Base-by-base conservation (phyloP, 352 stramenopile genomes). In the Phytopythium kandeliae region DNA sequence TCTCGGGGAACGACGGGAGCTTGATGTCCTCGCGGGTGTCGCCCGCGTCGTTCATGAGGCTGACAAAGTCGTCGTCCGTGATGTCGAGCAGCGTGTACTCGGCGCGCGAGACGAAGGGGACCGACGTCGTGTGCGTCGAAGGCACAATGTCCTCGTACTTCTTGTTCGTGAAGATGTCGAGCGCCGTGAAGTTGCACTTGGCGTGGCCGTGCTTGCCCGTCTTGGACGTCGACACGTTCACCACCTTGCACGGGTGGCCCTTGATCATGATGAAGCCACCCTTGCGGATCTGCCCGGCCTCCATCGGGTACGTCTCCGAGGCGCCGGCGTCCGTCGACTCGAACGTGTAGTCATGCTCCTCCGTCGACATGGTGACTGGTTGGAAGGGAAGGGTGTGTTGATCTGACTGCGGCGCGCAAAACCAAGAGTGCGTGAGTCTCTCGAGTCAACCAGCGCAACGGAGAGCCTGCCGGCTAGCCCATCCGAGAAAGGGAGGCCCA, bases 231-330 rank as follows among this genome's bases (percentile, higher is more conserved):
- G 97, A 99, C 61, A 99, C 97, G 67, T 73, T 96, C 50, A 96
- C 87, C 40, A 97, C 83, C 90, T 99, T 99, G 95, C 96, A 99
- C 50, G 97, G 96, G 77, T 98, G 95, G 65, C 94, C 96, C 89
- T 99, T 99, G 89, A 99, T 99, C 83, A 99, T 98, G 75, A 99
- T 99, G 92, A 98, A 99, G 66, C 96, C 93, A 86, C 95, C 95
- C 85, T 98, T 98, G 71, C 97, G 96, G 86, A 99, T 98, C 83
- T 99, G 96, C 59, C 97, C 97, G 69, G 97, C 97, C 83, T 99
- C 97, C 62, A 88, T 93, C 61, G 97, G 96, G 82, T 98, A 98
- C 56, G 94, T 98, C 60, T 96, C 83, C 49, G 96, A 99, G 54
- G 97, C 96, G 81, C 97, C 97, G 62, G 97, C 96, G 78, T 98